Base-by-base conservation (phyloP, 345 rosid genomes). In the Pelargonium nanum region DNA sequence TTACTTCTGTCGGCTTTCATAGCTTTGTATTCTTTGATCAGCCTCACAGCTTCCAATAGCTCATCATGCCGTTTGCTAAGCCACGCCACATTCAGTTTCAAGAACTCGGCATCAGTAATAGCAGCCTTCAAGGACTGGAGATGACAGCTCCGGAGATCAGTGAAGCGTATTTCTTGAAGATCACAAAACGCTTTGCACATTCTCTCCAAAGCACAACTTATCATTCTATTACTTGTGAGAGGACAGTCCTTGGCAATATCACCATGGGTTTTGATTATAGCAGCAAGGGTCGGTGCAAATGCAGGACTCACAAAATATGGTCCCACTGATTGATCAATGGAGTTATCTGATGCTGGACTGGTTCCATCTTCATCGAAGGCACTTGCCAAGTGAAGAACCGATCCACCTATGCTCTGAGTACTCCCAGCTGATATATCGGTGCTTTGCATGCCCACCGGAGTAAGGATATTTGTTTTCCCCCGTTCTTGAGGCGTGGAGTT, bases 241-340 rank as follows among this genome's bases (percentile, higher is more conserved):
- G 26, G 59, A 20, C 48, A 54, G 23, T 63, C 66, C 55, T 23
- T 50, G 8, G 66, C 66, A 63, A 63, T 63, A 32, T 63, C 66
- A 54, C 52, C 67, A n/a, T n/a, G n/a, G n/a, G 1, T 64, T 53
- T 48, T 64, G 55, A 64, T 34, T 23, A 64, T 63, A 32, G 66
- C 59, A 53, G 5, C 13, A 63, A 63, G 17, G 55, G 56, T 24
- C 17, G 59, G 22, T 19, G 58, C 59, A 24, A 28, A 63, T 20
- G 23, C 34, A 16, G 58, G 53, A 20, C 55, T 30, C 24, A 63
- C 32, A 32, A 12, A 19, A 54, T 54, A 53, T 15, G 12, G 28
- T 17, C n/a, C 30, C 53, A 13, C 59, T 3, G 12, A 10, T 28
- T 53, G 48, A 17, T 15, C 13, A 24, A n/a, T n/a, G n/a, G n/a